Evolutionary conservation across 75 land plant species (phyloP), one percentile per base, ranked within the genome.

Genomic region (Adiantum capillusveneris): DNA sequence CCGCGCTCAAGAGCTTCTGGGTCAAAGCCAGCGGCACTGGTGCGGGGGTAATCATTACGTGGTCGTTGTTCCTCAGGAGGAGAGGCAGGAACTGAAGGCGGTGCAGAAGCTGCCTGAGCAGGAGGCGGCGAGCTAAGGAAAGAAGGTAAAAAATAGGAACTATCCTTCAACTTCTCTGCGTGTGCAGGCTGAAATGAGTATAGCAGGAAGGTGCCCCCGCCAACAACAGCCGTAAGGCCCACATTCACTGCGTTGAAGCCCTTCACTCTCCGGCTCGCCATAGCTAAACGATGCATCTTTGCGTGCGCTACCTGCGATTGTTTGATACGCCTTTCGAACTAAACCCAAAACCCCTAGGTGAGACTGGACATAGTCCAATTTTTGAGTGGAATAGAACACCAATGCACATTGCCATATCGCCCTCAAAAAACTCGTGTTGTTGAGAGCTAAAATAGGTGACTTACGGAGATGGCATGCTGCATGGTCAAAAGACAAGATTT

Each of bases 1-100:
- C 90, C 98, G 44, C 94, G 57, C 71, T 93, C 98, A 53, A 93
- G 66, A 11, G 89, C 78, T 59, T 85, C 94, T 0, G 98, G 98
- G 53, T 93, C 98, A 50, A 93, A 93, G 19, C 98, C 98, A 9
- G 83, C 83, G 13, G 95, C 84, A 22, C 87, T 70, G 25, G 96
- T 94, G 52, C 98, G 64, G 0, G 96, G 98, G 44, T 79, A 67
- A 56, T 94, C 96, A 25, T 94, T 89, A 25, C 96, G 68, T 21
- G 59, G 51, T 30, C 62, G 1, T 58, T 55, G 55, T 30, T 43
- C 64, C 22, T 45, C 54, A 43, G 64, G 21, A 61, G 60, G 1
- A 19, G 59, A 29, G 9, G 56, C 0, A 26, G 44, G 18, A 12
- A 20, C 31, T 1, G 65, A 6, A 22, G 46, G 25, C 43, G 59